These are phyloP conservation scores for Aegilops bicornis DNA, from an alignment of 176 grass and related monocot species.

Conservation along the genomic window DNA sequence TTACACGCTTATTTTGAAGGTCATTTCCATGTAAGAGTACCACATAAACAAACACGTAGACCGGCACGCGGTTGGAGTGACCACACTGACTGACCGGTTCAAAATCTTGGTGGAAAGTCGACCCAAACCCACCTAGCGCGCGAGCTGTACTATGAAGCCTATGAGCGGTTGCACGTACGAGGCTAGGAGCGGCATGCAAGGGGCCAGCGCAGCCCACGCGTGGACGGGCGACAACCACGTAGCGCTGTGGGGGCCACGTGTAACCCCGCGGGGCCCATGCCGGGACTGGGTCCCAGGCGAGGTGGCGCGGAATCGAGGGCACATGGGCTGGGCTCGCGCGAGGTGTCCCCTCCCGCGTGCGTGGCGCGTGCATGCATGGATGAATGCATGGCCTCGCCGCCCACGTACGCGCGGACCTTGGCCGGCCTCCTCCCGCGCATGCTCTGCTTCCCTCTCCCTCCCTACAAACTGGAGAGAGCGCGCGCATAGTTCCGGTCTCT, in stretches of 20 bases:
- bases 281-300: neutral
- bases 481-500: neutral
- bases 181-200: conserved; percentile 25
- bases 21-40: too few relatives aligned
- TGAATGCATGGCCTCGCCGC: conserved; percentile 7
- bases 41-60: neutral
- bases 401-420: conserved; percentile 30
- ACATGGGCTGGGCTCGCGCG: conserved; percentile 9
- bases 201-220: conserved; percentile 39
- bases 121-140: neutral
- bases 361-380: conserved; percentile 34
- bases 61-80: neutral
- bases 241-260: conserved; percentile 45
- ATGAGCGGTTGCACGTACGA: neutral
- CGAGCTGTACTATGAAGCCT: neutral
- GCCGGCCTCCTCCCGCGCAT: neutral
- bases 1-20: too few relatives aligned
- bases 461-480: neutral
- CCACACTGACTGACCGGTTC: neutral
- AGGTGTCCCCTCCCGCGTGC: conserved; percentile 41
- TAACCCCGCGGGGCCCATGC: conserved; percentile 7
- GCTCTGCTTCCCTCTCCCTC: neutral
- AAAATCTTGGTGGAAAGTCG: neutral
- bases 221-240: conserved; percentile 28
- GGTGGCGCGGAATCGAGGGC: conserved; percentile 23